These are phyloP conservation scores for Floccularia luteovirens DNA, from an alignment of 768 basidiomycete species.

Conservation along the genomic window DNA sequence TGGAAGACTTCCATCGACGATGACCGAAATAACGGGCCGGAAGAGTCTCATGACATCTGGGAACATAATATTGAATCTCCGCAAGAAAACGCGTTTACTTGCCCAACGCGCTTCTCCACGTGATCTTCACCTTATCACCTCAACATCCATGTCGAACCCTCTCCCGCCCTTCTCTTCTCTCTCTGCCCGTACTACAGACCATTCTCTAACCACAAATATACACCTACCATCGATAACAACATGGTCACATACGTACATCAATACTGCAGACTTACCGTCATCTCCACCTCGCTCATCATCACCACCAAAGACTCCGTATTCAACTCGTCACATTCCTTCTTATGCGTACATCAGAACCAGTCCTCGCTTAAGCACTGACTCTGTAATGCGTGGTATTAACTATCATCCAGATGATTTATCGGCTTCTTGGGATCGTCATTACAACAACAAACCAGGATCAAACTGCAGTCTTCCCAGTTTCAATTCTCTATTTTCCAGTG, in stretches of 20 bases:
- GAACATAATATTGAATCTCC: constrained; percentile 21
- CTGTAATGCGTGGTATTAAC: constrained; percentile 9
- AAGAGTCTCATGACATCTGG: no score
- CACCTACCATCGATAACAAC: constrained; percentile 9
- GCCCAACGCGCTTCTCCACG: constrained; percentile 27
- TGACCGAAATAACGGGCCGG: no score
- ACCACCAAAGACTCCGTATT: constrained; percentile 29
- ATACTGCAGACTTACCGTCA: constrained; percentile 16
- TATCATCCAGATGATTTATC: constrained; percentile 20
- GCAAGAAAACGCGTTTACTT: constrained; percentile 36
- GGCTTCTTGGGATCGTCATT: constrained; percentile 15
- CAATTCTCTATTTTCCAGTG: constrained; percentile 16
- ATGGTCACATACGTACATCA: constrained; percentile 10
- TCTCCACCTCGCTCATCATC: constrained; percentile 29
- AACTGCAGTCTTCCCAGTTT: constrained; percentile 18
- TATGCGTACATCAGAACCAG: constrained; percentile 28
- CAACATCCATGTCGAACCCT: constrained; percentile 32
- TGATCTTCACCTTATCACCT: constrained; percentile 35
- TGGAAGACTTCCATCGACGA: no score
- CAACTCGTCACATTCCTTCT: constrained; percentile 14
- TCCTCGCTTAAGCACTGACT: constrained; percentile 20
- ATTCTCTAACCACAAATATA: constrained; percentile 9
- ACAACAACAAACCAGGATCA: constrained; percentile 11
- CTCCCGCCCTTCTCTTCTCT: constrained; percentile 19
- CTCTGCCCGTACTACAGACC: constrained; percentile 14